A percentile compares a stretch with the other conserved stretches of the same genome.
phyloP scores from a whole-genome alignment of 176 grass and related monocot genomes.

The Leersia perrieri region DNA sequence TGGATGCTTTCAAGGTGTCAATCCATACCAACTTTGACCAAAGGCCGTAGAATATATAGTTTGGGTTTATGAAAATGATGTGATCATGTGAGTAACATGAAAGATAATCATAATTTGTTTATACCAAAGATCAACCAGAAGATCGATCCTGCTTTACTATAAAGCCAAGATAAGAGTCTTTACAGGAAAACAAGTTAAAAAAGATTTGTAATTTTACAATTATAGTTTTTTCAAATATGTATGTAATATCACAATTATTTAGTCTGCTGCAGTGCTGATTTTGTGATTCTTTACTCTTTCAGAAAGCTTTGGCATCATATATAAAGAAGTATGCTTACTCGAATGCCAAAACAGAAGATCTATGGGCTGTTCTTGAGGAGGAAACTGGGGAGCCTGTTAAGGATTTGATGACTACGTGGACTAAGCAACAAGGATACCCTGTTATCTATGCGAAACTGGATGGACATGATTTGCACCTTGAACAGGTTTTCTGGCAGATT shows the following conservation, averaged over 20 bases:
- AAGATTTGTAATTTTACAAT: background rate
- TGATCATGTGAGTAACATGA: background rate
- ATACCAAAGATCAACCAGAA: background rate
- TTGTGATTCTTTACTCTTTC: slow-evolving; percentile 26
- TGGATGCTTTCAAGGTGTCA: background rate
- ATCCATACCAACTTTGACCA: background rate
- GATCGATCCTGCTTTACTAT: background rate
- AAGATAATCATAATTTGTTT: background rate
- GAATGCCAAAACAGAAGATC: slow-evolving; percentile 63
- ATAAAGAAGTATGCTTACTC: slow-evolving; percentile 60
- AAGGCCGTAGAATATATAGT: background rate
- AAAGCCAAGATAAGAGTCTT: background rate
- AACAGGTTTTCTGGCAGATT: slow-evolving; percentile 52
- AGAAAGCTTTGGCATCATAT: slow-evolving; percentile 60
- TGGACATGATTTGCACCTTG: slow-evolving; percentile 49
- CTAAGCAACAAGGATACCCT: slow-evolving; percentile 65
- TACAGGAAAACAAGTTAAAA: background rate
- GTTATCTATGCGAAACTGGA: slow-evolving; percentile 41
- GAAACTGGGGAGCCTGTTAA: slow-evolving; percentile 53
- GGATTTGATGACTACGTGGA: slow-evolving; percentile 58
- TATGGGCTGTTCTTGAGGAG: slow-evolving; percentile 68
- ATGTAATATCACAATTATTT: background rate
- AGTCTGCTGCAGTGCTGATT: background rate
- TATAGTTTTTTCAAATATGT: background rate
- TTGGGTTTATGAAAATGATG: background rate